Conservation (phyloP, 352 stramenopile genomes). For the Pythium graminicola region DNA sequence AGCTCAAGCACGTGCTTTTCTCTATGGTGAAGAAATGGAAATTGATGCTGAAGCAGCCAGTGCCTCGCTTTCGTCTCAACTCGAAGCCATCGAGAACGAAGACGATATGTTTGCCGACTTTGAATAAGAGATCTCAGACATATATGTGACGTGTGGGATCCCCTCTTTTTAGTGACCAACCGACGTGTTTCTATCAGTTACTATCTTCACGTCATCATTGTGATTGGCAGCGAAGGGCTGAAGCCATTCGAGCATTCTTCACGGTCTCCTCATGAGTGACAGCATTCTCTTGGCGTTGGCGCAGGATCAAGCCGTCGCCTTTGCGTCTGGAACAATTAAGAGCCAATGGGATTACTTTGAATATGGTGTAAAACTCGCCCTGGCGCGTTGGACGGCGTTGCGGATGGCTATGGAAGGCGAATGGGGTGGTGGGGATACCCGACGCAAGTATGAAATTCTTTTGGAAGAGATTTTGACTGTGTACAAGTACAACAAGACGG, state of each 20-base stretch:
- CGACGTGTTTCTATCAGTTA: background rate
- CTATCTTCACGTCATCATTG: background rate
- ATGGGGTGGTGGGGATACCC: constrained; percentile 75
- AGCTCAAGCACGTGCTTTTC: constrained; percentile 45
- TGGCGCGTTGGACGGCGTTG: constrained; percentile 76
- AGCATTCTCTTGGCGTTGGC: constrained; percentile 49
- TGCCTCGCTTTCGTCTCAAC: constrained; percentile 51
- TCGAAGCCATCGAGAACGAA: constrained; percentile 57
- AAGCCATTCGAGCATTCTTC: too few species aligned
- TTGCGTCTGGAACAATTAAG: constrained; percentile 48
- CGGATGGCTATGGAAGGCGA: constrained; percentile 80
- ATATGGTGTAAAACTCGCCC: constrained; percentile 69
- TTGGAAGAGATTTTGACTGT: constrained; percentile 70
- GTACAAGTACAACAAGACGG: constrained; percentile 75
- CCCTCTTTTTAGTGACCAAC: background rate
- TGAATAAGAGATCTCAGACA: constrained; percentile 28
- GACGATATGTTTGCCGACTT: constrained; percentile 83
- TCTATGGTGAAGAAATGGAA: constrained; percentile 50
- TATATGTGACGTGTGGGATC: background rate
- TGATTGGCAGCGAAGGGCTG: background rate
- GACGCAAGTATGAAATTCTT: constrained; percentile 76
- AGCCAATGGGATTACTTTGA: constrained; percentile 80
- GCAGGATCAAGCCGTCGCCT: constrained; percentile 47
- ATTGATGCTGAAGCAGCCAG: constrained; percentile 34
- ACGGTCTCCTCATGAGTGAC: too few species aligned